These are phyloP conservation scores for Zanthoxylum bungeanum DNA, from an alignment of 345 rosid species.

Conservation along the genomic window DNA sequence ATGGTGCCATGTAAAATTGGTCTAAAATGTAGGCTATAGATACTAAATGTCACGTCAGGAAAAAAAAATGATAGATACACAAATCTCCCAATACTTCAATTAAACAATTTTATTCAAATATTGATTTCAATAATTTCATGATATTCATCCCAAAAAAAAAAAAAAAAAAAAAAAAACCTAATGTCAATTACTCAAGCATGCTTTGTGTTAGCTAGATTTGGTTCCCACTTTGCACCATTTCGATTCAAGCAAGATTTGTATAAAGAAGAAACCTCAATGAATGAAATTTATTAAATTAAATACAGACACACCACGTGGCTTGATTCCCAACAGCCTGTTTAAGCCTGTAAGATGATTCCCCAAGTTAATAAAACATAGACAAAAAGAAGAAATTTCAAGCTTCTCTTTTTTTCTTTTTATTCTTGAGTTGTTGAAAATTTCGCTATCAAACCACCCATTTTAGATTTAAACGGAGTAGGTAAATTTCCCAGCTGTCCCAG, in stretches of 20 bases:
- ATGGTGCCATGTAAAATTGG: neutral
- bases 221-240: neutral
- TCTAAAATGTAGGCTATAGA: neutral
- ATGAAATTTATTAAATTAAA: neutral
- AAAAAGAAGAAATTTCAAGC: conserved; percentile 12
- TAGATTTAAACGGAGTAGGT: no score
- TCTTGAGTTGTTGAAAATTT: no score
- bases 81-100: neutral
- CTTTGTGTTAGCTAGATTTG: neutral
- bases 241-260: neutral
- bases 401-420: no score
- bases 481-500: no score
- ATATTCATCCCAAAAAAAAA: no score
- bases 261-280: neutral
- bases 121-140: neutral
- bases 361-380: conserved; percentile 1
- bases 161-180: neutral
- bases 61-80: neutral
- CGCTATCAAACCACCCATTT: no score
- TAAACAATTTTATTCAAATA: neutral
- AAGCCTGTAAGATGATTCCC: conserved; percentile 27
- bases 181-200: neutral
- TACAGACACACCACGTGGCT: conserved; percentile 40
- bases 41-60: neutral
- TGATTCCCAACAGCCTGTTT: conserved; percentile 47